Conservation (phyloP, 2,329 filamentous ascomycete genomes). For the Fusarium sp. region DNA sequence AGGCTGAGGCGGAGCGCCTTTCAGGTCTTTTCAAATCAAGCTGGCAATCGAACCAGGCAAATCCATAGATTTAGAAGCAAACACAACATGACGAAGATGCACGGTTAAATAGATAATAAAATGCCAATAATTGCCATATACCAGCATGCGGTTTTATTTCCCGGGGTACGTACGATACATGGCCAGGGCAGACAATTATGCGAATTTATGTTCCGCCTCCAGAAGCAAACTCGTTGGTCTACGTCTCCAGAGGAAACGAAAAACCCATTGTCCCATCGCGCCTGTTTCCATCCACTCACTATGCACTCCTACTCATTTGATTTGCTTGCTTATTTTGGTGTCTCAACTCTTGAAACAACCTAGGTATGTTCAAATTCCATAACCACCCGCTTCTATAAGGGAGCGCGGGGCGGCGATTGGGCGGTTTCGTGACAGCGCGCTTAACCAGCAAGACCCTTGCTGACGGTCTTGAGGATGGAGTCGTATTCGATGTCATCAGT, state of each 20-base stretch:
- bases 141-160: conserved; percentile 49
- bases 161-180: conserved; percentile 50
- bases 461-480: conserved; percentile 74
- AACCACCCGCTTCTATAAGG: conserved; percentile 40
- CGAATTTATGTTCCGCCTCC: conserved; percentile 46
- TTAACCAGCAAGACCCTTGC: conserved; percentile 70
- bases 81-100: conserved; percentile 28
- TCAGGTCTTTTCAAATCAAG: conserved; percentile 76
- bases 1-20: conserved; percentile 72
- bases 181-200: conserved; percentile 48
- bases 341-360: conserved; percentile 46
- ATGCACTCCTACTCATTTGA: conserved; percentile 46
- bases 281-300: conserved; percentile 37
- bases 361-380: conserved; percentile 48
- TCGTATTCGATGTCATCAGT: conserved; percentile 84
- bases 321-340: conserved; percentile 36
- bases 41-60: conserved; percentile 67
- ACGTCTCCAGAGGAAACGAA: conserved; percentile 36
- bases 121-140: conserved; percentile 47
- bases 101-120: conserved; percentile 30
- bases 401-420: conserved; percentile 23
- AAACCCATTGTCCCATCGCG: conserved; percentile 32
- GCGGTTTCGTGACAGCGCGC: conserved; percentile 26
- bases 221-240: conserved; percentile 42
- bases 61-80: conserved; percentile 34